Base-by-base conservation (phyloP, 768 basidiomycete species). In the Exsudoporus frostii region DNA sequence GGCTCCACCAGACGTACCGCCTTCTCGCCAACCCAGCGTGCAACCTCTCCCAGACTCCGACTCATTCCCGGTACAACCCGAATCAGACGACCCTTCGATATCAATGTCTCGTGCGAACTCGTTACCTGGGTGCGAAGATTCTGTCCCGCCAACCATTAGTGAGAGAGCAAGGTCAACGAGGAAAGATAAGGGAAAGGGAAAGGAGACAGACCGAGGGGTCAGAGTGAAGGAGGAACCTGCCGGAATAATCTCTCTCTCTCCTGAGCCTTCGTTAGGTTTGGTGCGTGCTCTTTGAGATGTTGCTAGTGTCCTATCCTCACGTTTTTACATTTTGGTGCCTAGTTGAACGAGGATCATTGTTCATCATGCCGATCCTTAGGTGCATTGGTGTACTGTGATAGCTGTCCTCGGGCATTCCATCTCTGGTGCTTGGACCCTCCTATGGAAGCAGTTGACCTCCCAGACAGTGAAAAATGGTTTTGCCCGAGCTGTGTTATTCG, bases 391-490 rank as follows among this genome's bases (percentile, higher is more conserved):
- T 98, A 97, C 69, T 99, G 97, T 71, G 97, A 98, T 70, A 94
- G 95, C 19, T 99, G 97, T 68, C 92, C 96, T 33, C 77, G 88
- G 58, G 92, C 94, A 7, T 99, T 97, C 71, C 97, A 99, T 73
- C 84, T 98, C 55, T 86, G 89, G 82, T 99, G 97, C 71, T 79
- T 99, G 59, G 90, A 99, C 70, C 97, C 97, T 48, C 97, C 97
- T 20, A 82, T 98, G 76, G 90, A 94, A 56, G 76, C 84, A 45
- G 79, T 88, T 56, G 92, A 97, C 70, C 83, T 97, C 41, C 88
- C 90, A 13, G 89, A 91, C 72, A 82, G 85, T 60, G 74, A 78
- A 44, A 79, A 82, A 66, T 93, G 88, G 86, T 90, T 84, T 71
- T 92, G 91, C 71, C 86, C 85, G 37, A 76, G 79, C 50, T 91